phyloP scores from a whole-genome alignment of 106 monocot genomes.

The Xerophyta viscosa region DNA sequence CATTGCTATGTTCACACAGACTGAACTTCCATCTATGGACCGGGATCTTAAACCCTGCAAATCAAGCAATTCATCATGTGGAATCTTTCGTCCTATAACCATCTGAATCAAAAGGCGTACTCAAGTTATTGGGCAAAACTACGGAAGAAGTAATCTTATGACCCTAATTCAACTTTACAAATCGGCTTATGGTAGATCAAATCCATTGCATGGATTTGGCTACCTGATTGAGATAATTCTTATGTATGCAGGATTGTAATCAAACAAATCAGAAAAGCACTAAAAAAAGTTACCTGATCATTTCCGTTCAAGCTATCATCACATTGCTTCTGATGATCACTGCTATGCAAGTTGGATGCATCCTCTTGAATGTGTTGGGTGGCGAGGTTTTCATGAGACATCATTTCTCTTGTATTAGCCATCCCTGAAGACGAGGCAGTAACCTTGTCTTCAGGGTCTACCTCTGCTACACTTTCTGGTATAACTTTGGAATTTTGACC shows the following conservation, averaged over 20 bases:
- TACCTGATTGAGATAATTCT: too few species aligned
- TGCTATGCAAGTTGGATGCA: neutral
- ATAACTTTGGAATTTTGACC: neutral
- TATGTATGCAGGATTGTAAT: too few species aligned
- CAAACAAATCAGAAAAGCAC: neutral
- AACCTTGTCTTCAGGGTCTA: neutral
- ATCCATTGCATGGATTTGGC: too few species aligned
- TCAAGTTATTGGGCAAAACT: too few species aligned
- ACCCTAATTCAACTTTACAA: too few species aligned
- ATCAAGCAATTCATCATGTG: too few species aligned
- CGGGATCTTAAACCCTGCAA: too few species aligned
- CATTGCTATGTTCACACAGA: constrained; percentile 2
- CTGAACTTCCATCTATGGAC: too few species aligned
- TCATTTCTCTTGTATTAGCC: constrained; percentile 1
- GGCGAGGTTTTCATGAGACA: constrained; percentile 11
- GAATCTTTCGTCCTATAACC: too few species aligned
- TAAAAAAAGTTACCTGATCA: neutral
- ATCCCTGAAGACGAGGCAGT: neutral
- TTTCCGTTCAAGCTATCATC: constrained; percentile 1
- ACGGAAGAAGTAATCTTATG: too few species aligned
- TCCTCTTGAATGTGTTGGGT: neutral
- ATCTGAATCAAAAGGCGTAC: too few species aligned
- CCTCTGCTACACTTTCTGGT: constrained; percentile 3
- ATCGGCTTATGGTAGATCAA: too few species aligned
- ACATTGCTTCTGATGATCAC: constrained; percentile 5